Evolutionary conservation across 2,329 filamentous ascomycete genomes (phyloP).

Genomic region (Fusarium euwallaceae): DNA sequence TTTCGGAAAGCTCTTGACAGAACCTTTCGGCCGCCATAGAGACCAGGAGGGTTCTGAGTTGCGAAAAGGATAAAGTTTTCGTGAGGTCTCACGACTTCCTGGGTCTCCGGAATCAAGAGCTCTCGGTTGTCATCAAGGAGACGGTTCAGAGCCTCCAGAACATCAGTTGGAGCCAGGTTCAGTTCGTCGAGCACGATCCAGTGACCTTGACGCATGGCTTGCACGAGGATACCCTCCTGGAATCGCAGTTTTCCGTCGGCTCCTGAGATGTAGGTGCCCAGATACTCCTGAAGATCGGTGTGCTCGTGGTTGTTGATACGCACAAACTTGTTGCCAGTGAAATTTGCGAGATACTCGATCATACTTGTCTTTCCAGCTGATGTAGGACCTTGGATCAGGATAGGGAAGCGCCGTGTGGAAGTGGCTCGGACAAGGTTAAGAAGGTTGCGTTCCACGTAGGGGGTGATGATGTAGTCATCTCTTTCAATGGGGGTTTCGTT

Average conservation of each 20-base stretch:
- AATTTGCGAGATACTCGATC: slow-evolving; percentile 98
- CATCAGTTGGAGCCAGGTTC: slow-evolving; percentile 96
- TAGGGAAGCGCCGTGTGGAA: slow-evolving; percentile 91
- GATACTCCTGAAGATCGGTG: slow-evolving; percentile 96
- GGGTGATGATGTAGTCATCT: slow-evolving; percentile 94
- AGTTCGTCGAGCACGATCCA: slow-evolving; percentile 99
- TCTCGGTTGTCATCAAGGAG: slow-evolving; percentile 97
- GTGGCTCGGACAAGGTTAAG: slow-evolving; percentile 94
- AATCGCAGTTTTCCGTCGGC: slow-evolving; percentile 87
- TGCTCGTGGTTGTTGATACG: slow-evolving; percentile 99
- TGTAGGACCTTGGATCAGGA: slow-evolving; percentile 95
- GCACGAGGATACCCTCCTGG: slow-evolving; percentile 93
- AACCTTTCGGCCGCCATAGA: slow-evolving; percentile 95
- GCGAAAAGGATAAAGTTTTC: slow-evolving; percentile 98
- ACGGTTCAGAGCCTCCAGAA: slow-evolving; percentile 94
- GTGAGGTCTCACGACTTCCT: slow-evolving; percentile 92
- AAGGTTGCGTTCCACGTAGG: slow-evolving; percentile 94
- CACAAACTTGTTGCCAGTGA: slow-evolving; percentile 96
- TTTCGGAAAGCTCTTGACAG: slow-evolving; percentile 96
- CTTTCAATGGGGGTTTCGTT: slow-evolving; percentile 74
- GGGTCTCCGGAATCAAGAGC: slow-evolving; percentile 94
- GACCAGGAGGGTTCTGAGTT: slow-evolving; percentile 94
- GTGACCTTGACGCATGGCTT: slow-evolving; percentile 90
- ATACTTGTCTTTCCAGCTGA: slow-evolving; percentile 99
- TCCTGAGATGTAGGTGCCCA: slow-evolving; percentile 93